phyloP scores from a whole-genome alignment of 768 basidiomycete genomes.

The Mrakia hoshinonis region DNA sequence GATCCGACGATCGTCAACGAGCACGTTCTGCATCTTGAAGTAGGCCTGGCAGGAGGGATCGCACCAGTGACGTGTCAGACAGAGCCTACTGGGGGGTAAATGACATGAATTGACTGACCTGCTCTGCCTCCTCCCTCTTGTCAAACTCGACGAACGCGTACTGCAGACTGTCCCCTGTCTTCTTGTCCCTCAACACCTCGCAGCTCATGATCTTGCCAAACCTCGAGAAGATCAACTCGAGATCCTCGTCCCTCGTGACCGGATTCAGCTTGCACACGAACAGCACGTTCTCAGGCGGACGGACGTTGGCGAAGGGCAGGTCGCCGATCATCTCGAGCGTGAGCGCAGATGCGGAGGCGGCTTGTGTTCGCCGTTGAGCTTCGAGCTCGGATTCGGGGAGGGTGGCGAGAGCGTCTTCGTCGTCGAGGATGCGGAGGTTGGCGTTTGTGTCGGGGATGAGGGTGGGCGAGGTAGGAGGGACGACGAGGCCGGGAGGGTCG shows the following conservation, averaged over 20 bases:
- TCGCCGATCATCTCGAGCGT: slow-evolving; percentile 99
- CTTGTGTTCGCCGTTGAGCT: slow-evolving; percentile 67
- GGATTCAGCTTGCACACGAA: slow-evolving; percentile 98
- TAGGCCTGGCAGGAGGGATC: slow-evolving; percentile 57
- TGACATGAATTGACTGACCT: too few relatives aligned
- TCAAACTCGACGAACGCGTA: slow-evolving; percentile 99
- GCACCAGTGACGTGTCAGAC: not conserved
- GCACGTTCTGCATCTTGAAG: slow-evolving; percentile 99
- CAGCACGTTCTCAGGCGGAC: slow-evolving; percentile 94
- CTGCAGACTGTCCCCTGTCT: slow-evolving; percentile 89
- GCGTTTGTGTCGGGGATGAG: slow-evolving; percentile 62
- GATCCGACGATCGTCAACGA: slow-evolving; percentile 93
- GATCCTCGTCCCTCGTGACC: slow-evolving; percentile 88
- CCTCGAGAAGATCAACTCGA: slow-evolving; percentile 92
- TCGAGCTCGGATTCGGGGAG: slow-evolving; percentile 82
- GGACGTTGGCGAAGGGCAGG: slow-evolving; percentile 92
- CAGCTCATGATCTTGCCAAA: slow-evolving; percentile 95
- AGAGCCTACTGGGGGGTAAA: not conserved
- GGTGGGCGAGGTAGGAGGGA: slow-evolving; percentile 67
- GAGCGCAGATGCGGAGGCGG: slow-evolving; percentile 83
- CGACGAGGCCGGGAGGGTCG: slow-evolving; percentile 67
- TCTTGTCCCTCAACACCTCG: slow-evolving; percentile 92
- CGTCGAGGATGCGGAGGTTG: slow-evolving; percentile 77
- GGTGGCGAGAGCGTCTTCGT: slow-evolving; percentile 77
- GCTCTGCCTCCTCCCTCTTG: slow-evolving; percentile 83